These are phyloP conservation scores for Sporothrix luriei DNA, from an alignment of 2,329 filamentous ascomycete genomes.

Conservation along the genomic window DNA sequence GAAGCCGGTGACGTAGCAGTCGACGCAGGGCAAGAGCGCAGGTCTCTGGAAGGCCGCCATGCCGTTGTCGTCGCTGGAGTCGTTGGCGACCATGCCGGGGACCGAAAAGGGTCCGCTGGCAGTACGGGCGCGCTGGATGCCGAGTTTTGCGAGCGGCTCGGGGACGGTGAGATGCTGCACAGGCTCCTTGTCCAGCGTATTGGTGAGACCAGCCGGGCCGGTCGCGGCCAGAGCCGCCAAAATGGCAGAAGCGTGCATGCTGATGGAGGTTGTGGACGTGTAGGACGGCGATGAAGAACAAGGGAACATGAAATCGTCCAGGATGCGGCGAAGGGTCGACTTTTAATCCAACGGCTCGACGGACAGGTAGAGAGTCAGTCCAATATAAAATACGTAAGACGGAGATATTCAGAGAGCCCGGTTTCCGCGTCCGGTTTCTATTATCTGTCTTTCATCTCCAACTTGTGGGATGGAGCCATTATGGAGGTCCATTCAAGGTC, in stretches of 20 bases:
- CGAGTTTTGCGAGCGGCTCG: conserved; percentile 14
- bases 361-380: background rate
- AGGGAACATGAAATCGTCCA: background rate
- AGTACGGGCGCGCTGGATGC: conserved; percentile 34
- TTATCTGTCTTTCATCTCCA: background rate
- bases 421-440: conserved; percentile 2
- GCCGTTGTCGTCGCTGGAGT: conserved; percentile 32
- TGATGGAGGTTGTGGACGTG: background rate
- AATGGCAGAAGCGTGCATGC: background rate
- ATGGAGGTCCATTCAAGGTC: background rate
- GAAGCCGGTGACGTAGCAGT: conserved; percentile 40
- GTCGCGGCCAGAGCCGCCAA: conserved; percentile 10
- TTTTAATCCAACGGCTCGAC: background rate
- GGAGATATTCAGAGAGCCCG: background rate
- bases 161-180: background rate
- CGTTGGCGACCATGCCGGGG: conserved; percentile 31
- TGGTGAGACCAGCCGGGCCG: background rate
- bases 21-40: conserved; percentile 35
- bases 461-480: background rate
- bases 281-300: background rate
- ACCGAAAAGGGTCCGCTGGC: conserved; percentile 37
- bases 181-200: background rate
- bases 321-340: background rate
- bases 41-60: conserved; percentile 34
- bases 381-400: conserved; percentile 24